These are phyloP conservation scores for Cylindrotheca closterium DNA, from an alignment of 108 stramenopile genomes.

Conservation along the genomic window DNA sequence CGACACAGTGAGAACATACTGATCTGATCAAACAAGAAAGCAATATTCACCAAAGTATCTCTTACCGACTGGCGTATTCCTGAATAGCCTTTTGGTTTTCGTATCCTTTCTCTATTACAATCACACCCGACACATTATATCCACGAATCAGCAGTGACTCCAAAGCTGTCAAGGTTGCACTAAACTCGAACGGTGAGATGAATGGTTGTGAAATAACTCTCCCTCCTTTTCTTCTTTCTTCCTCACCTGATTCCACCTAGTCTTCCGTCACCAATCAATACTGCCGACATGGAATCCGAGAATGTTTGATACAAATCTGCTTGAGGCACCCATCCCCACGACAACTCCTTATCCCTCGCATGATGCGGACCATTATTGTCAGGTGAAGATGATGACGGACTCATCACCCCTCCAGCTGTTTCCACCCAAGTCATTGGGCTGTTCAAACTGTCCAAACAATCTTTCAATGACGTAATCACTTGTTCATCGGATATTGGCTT, in stretches of 20 bases:
- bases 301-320: constrained; percentile 86
- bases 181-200: constrained; percentile 26
- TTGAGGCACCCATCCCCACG: constrained; percentile 93
- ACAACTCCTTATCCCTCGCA: constrained; percentile 18
- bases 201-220: not conserved
- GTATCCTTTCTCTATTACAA: constrained; percentile 57
- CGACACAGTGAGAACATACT: no score
- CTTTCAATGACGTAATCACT: constrained; percentile 53
- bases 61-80: constrained; percentile 48
- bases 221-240: not conserved
- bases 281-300: constrained; percentile 38
- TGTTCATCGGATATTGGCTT: constrained; percentile 68
- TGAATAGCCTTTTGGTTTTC: constrained; percentile 54
- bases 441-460: constrained; percentile 12
- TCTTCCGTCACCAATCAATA: constrained; percentile 92
- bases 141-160: constrained; percentile 86
- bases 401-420: constrained; percentile 87
- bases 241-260: constrained; percentile 71
- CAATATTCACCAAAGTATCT: no score
- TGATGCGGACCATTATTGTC: constrained; percentile 38
- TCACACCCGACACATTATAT: constrained; percentile 79
- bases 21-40: no score
- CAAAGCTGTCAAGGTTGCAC: constrained; percentile 83
- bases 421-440: constrained; percentile 47
- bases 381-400: constrained; percentile 84